phyloP scores from a whole-genome alignment of 371 early-diverging fungal genomes.

The Nosema muscidifuracis region DNA sequence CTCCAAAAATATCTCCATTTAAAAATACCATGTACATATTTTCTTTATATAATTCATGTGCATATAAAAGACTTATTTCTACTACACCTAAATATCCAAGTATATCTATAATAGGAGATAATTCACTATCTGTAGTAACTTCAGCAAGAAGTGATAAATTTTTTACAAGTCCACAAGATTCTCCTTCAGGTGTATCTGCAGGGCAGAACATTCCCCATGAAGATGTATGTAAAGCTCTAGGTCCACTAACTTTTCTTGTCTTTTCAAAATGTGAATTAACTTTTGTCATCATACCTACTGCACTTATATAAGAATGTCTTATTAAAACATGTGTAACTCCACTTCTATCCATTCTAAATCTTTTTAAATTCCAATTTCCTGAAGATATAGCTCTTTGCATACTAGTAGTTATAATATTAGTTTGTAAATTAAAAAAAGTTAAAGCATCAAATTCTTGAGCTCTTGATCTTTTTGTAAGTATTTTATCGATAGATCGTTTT shows the following conservation, averaged over 20 bases:
- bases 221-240: slow-evolving; percentile 89
- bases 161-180: slow-evolving; percentile 97
- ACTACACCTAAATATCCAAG: slow-evolving; percentile 68
- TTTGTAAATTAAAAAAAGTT: slow-evolving; percentile 73
- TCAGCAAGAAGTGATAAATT: slow-evolving; percentile 96
- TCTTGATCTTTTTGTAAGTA: slow-evolving; percentile 79
- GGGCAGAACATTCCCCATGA: slow-evolving; percentile 98
- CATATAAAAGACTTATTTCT: slow-evolving; percentile 71
- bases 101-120: slow-evolving; percentile 67
- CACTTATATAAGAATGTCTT: slow-evolving; percentile 86
- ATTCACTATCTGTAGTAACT: slow-evolving; percentile 87
- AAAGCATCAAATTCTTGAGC: slow-evolving; percentile 85
- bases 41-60: slow-evolving; percentile 70
- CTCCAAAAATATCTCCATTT: slow-evolving; percentile 81
- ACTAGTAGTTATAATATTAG: slow-evolving; percentile 82
- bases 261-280: slow-evolving; percentile 98
- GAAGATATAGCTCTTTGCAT: slow-evolving; percentile 90
- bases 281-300: slow-evolving; percentile 97
- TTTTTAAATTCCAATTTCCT: slow-evolving; percentile 97
- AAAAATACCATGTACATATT: slow-evolving; percentile 74
- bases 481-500: slow-evolving; percentile 71
- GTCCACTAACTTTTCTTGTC: slow-evolving; percentile 96
- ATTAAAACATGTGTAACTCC: slow-evolving; percentile 96
- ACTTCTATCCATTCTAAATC: slow-evolving; percentile 99
- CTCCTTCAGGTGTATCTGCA: slow-evolving; percentile 98